Conservation (phyloP, 768 basidiomycete species). For the Asterophora parasitica region DNA sequence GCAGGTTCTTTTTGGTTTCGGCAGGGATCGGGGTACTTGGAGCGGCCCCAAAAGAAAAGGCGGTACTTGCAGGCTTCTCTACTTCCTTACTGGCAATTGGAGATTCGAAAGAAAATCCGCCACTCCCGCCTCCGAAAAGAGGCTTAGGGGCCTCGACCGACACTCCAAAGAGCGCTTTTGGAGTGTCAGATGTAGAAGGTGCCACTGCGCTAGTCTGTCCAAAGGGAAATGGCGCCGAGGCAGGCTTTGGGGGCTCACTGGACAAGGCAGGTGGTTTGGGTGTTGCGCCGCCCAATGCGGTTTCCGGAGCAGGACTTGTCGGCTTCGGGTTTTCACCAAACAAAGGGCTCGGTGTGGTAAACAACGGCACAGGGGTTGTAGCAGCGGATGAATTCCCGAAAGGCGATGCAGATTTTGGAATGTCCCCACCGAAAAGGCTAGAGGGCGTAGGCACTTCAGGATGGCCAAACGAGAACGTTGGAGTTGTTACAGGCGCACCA, state of each 20-base stretch:
- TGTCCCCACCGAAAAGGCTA: conserved; percentile 14
- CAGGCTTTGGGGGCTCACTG: conserved; percentile 14
- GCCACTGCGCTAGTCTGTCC: conserved; percentile 13
- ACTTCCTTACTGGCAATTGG: neutral
- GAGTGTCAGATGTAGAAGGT: conserved; percentile 22
- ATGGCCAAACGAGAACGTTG: conserved; percentile 8
- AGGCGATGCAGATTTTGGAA: conserved; percentile 15
- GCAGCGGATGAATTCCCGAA: conserved; percentile 18
- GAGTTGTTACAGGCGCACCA: neutral
- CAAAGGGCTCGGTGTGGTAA: neutral
- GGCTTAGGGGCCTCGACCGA: conserved; percentile 36
- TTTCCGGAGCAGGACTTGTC: neutral
- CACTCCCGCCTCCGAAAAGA: conserved; percentile 29
- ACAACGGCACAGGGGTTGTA: conserved; percentile 1
- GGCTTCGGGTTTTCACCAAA: conserved; percentile 5
- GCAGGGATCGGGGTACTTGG: conserved; percentile 30
- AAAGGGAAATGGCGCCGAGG: conserved; percentile 26
- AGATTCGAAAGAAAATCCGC: conserved; percentile 4
- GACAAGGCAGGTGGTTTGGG: conserved; percentile 11
- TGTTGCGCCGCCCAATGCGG: conserved; percentile 4
- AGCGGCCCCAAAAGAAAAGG: conserved; percentile 12
- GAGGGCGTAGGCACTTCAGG: neutral
- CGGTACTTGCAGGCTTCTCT: conserved; percentile 2
- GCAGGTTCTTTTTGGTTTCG: conserved; percentile 28
- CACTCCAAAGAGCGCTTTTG: conserved; percentile 33